Conservation (phyloP, 306 rosid species). For the Pyrus bretschneideri region DNA sequence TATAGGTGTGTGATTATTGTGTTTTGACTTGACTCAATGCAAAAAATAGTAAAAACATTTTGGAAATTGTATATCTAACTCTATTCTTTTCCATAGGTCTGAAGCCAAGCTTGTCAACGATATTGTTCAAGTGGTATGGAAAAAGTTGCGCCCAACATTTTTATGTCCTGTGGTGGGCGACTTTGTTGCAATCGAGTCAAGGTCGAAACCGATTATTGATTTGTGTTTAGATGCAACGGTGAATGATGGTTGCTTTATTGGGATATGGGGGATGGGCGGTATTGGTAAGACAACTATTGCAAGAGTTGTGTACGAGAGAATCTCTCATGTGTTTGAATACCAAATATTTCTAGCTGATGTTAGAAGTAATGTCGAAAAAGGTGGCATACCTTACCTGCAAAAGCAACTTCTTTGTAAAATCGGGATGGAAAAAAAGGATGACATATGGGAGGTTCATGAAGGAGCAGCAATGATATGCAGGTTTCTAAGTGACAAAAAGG, state of each 20-base stretch:
- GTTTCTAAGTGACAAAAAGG: neutral
- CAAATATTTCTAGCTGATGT: neutral
- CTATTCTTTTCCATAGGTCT: neutral
- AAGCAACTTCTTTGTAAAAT: neutral
- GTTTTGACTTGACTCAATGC: neutral
- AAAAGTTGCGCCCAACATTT: neutral
- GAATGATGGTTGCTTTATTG: conserved; percentile 3
- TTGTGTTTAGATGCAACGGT: neutral
- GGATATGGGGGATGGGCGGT: conserved; percentile 13
- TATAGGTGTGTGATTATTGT: neutral
- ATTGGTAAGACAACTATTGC: conserved; percentile 3
- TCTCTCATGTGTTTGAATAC: neutral
- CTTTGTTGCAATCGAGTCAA: neutral
- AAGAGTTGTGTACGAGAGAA: neutral
- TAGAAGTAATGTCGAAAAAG: neutral
- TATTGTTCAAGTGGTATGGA: neutral
- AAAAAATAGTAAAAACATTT: neutral
- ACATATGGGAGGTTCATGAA: neutral
- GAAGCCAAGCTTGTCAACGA: neutral
- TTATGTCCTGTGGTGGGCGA: neutral
- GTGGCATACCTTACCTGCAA: neutral
- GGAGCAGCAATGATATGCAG: conserved; percentile 1
- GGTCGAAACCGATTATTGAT: neutral
- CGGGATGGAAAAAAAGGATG: neutral
- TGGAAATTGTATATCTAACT: neutral